Conservation (phyloP, 140 eudicot species). For the Cichorium intybus region DNA sequence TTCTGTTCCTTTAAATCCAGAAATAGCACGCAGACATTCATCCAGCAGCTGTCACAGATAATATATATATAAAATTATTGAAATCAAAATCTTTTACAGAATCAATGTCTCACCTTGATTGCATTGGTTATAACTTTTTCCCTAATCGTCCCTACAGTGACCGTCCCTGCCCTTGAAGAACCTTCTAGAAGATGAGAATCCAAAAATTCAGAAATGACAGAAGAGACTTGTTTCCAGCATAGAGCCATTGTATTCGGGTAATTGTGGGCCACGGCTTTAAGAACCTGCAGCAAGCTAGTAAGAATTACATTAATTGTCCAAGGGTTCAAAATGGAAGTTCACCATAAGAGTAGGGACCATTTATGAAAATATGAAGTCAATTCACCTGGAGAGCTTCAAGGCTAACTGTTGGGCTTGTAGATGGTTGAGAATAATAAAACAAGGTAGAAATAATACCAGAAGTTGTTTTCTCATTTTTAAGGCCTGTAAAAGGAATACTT, state of each 20-base stretch:
- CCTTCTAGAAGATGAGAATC: slow-evolving; percentile 24
- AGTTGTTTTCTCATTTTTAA: slow-evolving; percentile 29
- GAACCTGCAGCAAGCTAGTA: slow-evolving; percentile 65
- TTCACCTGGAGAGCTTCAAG: slow-evolving; percentile 92
- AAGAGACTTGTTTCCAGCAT: slow-evolving; percentile 77
- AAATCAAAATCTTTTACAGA: slow-evolving; percentile 3
- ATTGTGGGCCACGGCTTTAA: slow-evolving; percentile 92
- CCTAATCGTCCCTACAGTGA: slow-evolving; percentile 37
- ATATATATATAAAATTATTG: neutral
- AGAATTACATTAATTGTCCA: neutral
- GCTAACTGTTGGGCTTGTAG: slow-evolving; percentile 46
- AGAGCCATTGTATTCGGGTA: slow-evolving; percentile 64
- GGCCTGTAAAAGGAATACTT: slow-evolving; percentile 41
- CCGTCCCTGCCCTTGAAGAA: slow-evolving; percentile 40
- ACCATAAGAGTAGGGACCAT: slow-evolving; percentile 3
- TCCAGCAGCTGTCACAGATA: slow-evolving; percentile 65
- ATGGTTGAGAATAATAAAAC: slow-evolving; percentile 52
- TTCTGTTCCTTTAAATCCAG: slow-evolving; percentile 97
- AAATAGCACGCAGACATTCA: slow-evolving; percentile 94
- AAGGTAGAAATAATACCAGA: slow-evolving; percentile 67
- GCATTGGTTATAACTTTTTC: slow-evolving; percentile 71
- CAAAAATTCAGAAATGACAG: slow-evolving; percentile 38
- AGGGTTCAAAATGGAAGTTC: neutral
- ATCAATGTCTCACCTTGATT: slow-evolving; percentile 76
- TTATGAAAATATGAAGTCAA: neutral